Percentiles rank a stretch among this genome's conserved stretches.
Conservation (phyloP, 164 flowering plant species). For the Hamamelis virginiana region DNA sequence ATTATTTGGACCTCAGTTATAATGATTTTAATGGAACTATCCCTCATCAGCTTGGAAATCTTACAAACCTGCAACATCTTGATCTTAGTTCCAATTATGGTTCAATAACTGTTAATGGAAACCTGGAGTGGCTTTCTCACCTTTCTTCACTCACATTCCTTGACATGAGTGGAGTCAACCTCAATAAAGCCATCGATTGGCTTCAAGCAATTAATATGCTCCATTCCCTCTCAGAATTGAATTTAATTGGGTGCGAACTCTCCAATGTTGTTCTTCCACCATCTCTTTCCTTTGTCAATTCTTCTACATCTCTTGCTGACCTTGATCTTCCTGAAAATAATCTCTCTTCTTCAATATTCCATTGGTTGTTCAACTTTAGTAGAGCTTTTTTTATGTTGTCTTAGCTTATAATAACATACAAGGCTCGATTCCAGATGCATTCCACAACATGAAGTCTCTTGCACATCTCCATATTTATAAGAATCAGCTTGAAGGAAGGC, state of each 20-base stretch:
- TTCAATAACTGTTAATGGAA: neutral
- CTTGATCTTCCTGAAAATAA: conserved; percentile 1
- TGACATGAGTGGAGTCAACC: neutral
- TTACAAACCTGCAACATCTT: conserved; percentile 2
- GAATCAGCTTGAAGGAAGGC: no score
- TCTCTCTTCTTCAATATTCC: neutral
- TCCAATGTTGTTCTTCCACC: neutral
- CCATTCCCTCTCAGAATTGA: conserved; percentile 9
- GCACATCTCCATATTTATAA: conserved; percentile 2
- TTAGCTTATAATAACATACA: neutral
- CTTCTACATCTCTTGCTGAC: neutral
- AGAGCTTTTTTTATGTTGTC: neutral
- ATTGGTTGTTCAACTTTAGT: conserved; percentile 10
- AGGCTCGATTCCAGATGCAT: conserved; percentile 11
- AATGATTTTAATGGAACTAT: neutral
- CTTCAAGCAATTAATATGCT: conserved; percentile 10
- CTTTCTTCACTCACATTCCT: no score
- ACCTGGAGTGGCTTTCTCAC: conserved; percentile 15
- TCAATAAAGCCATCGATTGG: conserved; percentile 7
- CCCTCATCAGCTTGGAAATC: no score
- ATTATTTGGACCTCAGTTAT: no score
- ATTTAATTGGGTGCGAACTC: neutral
- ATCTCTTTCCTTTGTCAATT: neutral
- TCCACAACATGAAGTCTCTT: conserved; percentile 16
- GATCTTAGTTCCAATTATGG: conserved; percentile 4